A percentile compares a stretch with the other conserved stretches of the same genome.
These are phyloP conservation scores for Spergularia azorica DNA, from an alignment of 179 eudicot species.

Conservation along the genomic window DNA sequence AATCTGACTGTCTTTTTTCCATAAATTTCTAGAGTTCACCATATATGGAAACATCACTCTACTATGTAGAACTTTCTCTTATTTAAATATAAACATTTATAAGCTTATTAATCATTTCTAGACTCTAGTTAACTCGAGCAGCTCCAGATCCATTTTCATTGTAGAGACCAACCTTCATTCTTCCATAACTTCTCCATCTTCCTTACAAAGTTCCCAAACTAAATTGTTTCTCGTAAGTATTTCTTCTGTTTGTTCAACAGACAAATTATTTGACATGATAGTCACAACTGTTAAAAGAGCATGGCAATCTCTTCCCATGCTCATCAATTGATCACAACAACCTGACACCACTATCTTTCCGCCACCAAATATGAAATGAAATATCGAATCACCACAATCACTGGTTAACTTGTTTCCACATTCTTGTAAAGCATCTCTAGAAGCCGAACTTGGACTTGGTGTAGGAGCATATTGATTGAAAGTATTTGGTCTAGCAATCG, in stretches of 20 bases:
- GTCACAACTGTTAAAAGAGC: neutral
- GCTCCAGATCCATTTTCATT: no score
- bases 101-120: no score
- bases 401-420: neutral
- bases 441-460: neutral
- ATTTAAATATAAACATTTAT: no score
- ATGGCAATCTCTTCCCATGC: slow-evolving; percentile 7
- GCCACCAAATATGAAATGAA: neutral
- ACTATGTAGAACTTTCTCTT: no score
- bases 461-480: neutral
- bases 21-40: no score
- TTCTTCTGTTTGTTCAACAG: neutral
- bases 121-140: no score
- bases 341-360: neutral
- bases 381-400: slow-evolving; percentile 1
- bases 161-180: neutral
- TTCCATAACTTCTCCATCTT: neutral
- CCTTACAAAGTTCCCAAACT: slow-evolving; percentile 12
- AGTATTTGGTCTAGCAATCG: slow-evolving; percentile 3
- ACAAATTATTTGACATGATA: neutral
- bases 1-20: no score
- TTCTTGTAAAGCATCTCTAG: neutral
- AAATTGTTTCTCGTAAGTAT: neutral
- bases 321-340: neutral
- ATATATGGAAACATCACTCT: no score